Conservation (phyloP, 305 asterid species). For the Fraxinus albicans region DNA sequence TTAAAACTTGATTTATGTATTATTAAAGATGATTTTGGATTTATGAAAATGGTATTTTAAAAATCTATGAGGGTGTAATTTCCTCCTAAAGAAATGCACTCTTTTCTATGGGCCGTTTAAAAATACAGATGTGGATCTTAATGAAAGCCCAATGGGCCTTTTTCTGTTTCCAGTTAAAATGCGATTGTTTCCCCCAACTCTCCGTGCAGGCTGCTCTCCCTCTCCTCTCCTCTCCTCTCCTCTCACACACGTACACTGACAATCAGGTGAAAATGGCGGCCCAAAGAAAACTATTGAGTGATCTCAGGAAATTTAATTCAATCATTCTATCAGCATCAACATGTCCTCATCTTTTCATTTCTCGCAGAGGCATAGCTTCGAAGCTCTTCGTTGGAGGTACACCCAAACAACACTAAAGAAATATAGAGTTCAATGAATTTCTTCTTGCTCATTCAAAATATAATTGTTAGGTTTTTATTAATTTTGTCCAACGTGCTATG, state of each 20-base stretch:
- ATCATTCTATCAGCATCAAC: constrained; percentile 25
- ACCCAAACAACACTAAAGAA: not conserved
- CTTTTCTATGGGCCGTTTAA: not conserved
- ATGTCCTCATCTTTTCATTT: constrained; percentile 39
- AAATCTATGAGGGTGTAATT: too few species aligned
- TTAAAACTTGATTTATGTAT: too few species aligned
- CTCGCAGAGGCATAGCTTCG: constrained; percentile 68
- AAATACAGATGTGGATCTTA: not conserved
- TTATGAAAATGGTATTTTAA: too few species aligned
- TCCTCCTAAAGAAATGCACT: too few species aligned
- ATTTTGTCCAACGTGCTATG: not conserved
- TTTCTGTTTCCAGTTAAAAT: not conserved
- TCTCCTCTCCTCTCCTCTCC: not conserved
- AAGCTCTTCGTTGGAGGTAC: constrained; percentile 88
- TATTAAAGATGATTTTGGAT: too few species aligned
- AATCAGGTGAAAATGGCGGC: constrained; percentile 55
- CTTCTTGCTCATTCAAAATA: not conserved
- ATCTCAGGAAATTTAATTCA: constrained; percentile 24
- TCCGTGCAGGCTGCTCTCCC: not conserved
- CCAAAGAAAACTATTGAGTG: constrained; percentile 37
- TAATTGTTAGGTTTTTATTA: not conserved
- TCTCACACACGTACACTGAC: not conserved
- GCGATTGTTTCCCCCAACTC: not conserved
- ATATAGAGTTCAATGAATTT: not conserved
- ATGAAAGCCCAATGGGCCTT: not conserved